Evolutionary conservation across 352 stramenopile species (phyloP), one percentile per base, ranked within the genome.

Genomic region (Phytophthora pistaciae): DNA sequence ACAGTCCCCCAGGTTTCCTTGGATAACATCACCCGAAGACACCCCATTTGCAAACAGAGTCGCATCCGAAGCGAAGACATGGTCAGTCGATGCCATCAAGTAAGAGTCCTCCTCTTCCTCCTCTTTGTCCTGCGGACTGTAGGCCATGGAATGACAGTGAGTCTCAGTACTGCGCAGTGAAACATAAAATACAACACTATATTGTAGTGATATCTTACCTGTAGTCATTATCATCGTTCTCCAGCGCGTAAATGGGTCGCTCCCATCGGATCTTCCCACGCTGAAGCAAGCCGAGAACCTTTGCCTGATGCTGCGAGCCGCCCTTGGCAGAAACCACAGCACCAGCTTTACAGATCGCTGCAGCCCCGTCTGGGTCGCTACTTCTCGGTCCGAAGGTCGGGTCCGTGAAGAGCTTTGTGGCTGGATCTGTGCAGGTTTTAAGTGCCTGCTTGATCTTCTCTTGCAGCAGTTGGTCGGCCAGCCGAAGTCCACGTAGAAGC

Each of bases 1-100:
- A 67, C 94, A 98, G 60, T 98, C 92, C 3, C 92, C 94, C 4
- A 98, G 74, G 44, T 91, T 91, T 14, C 94, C 94, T 66, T 98
- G 92, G 21, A 96, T 92, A 6, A 97, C 92, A 60, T 98, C 92
- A 27, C 87, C 85, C 3, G 90, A 96, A 33, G 80, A 87, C 14
- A 82, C 82, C 1, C 87, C 91, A 36, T 95, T 87, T 2, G 77
- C 77, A 73, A 96, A 98, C 2, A 98, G 74, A 23, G 67, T 77
- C 3, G 91, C 91, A 40, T 91, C 64, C 1, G 78, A 66, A 20
- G 90, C 85, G 42, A 94, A 96, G 0, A 89, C 72, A 1, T 68
- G 73, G 5, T 84, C 79, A 8, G 33, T 57, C 29, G 72, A 68
- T 8, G 54, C 11, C 11, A 70, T 71, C 13, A 57, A 29, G 54